Base-by-base conservation (phyloP, 768 basidiomycete genomes). In the Polyporus arcularius region DNA sequence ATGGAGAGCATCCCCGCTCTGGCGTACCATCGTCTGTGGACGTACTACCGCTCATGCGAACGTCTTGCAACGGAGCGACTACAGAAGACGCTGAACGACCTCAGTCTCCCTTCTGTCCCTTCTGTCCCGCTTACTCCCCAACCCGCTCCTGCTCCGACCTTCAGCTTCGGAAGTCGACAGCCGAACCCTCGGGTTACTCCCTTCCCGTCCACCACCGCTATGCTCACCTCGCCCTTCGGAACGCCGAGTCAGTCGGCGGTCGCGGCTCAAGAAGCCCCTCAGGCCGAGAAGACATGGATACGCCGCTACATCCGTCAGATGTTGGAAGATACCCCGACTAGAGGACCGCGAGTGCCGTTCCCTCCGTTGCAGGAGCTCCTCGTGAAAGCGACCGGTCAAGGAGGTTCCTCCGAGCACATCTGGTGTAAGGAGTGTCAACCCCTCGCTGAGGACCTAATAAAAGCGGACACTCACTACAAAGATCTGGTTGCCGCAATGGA, bases 1-100 rank as follows among this genome's bases (percentile, higher is more conserved):
- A 40, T 57, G 47, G 56, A 57, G 40, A 42, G 21, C 15, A 41
- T 26, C 8, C 56, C 56, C 14, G 56, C 56, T 7, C 8, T 42
- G 56, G 47, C 56, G 21, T 57, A 49, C 21, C 47, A 48, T 28
- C 46, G 46, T 30, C 26, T 48, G 12, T 30, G 26, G 4, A 16
- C 11, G 40, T 38, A 48, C 26, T 28, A 48, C 26, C 21, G 12
- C 12, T 10, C 46, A 18, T 48, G 46, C 14, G 21, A 26, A 7
- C 8, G 21, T 9, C 21, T 48, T 48, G 46, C 46, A 8, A 18
- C 21, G 21, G 46, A 10, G 8, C 46, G 46, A 28, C 46, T 48
- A 26, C 21, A 26, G 46, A 28, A 48, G 46, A 48, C 46, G 5
- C 26, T 48, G 21, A 8, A 26, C n/a, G 46, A 10, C 4, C 26